Conservation (phyloP, 352 stramenopile genomes). For the Pythium utonaiense region DNA sequence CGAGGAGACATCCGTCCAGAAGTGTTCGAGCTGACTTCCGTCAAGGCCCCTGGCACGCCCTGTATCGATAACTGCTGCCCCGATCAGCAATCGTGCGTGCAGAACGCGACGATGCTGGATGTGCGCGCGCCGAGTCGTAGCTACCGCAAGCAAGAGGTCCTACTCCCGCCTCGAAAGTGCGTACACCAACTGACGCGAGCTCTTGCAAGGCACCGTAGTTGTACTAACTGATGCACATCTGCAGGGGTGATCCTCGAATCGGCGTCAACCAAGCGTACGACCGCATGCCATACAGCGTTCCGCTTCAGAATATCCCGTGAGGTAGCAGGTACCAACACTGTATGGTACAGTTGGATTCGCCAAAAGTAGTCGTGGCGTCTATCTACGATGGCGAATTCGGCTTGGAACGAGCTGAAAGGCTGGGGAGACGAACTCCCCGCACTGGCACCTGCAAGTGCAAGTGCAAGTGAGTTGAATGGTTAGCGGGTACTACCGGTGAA, state of each 20-base stretch:
- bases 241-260: constrained; percentile 58
- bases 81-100: constrained; percentile 31
- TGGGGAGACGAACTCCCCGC: constrained; percentile 47
- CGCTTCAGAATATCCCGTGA: constrained; percentile 55
- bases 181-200: constrained; percentile 11
- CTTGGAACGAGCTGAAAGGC: constrained; percentile 62
- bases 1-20: constrained; percentile 46
- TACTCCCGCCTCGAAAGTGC: constrained; percentile 55
- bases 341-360: background rate
- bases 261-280: constrained; percentile 77
- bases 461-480: no score
- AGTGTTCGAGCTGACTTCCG: constrained; percentile 56
- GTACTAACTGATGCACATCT: background rate
- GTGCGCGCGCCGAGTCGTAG: constrained; percentile 37
- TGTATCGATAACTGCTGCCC: constrained; percentile 68
- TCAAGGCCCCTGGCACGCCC: constrained; percentile 46
- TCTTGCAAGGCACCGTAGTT: background rate
- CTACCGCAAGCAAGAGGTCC: constrained; percentile 57
- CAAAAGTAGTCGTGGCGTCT: no score
- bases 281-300: constrained; percentile 75
- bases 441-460: constrained; percentile 42
- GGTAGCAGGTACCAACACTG: no score
- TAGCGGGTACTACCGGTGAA: no score
- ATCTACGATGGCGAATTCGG: constrained; percentile 29
- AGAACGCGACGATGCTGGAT: constrained; percentile 43